Conservation (phyloP, 2,329 filamentous ascomycete species). For the Curvularia hawaiiensis region DNA sequence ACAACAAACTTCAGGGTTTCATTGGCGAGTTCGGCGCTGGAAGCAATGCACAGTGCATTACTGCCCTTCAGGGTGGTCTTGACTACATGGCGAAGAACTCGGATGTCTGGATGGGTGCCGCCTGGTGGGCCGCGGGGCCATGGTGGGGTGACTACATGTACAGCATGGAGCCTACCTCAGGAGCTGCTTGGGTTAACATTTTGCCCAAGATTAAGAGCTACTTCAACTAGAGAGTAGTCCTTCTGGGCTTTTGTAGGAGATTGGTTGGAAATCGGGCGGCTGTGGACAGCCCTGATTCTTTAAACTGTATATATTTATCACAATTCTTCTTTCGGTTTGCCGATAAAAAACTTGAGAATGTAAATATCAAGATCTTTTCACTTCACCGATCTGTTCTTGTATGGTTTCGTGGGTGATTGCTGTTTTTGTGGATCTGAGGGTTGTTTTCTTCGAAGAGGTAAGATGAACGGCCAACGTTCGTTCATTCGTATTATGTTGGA, state of each 20-base stretch:
- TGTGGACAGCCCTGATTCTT: neutral
- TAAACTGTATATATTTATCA: neutral
- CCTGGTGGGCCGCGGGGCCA: slow-evolving; percentile 63
- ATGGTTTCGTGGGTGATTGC: too few species aligned
- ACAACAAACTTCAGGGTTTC: slow-evolving; percentile 58
- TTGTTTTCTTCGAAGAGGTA: too few species aligned
- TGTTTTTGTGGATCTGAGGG: too few species aligned
- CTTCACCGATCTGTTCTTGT: neutral
- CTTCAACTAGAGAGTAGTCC: slow-evolving; percentile 17
- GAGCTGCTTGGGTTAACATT: slow-evolving; percentile 48
- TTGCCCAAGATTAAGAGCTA: slow-evolving; percentile 46
- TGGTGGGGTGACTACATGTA: slow-evolving; percentile 58
- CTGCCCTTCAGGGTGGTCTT: slow-evolving; percentile 57
- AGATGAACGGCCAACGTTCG: too few species aligned
- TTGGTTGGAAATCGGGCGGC: neutral
- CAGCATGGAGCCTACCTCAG: slow-evolving; percentile 56
- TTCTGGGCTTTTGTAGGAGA: neutral
- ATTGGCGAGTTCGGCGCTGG: slow-evolving; percentile 63
- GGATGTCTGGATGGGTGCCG: slow-evolving; percentile 60
- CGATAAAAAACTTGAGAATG: neutral
- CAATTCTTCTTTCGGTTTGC: neutral
- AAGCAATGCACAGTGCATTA: slow-evolving; percentile 56
- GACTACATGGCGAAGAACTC: slow-evolving; percentile 54
- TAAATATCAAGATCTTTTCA: neutral
- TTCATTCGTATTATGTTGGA: too few species aligned